Base-by-base conservation (phyloP, 768 basidiomycete species). In the Kwoniella dejecticola region DNA sequence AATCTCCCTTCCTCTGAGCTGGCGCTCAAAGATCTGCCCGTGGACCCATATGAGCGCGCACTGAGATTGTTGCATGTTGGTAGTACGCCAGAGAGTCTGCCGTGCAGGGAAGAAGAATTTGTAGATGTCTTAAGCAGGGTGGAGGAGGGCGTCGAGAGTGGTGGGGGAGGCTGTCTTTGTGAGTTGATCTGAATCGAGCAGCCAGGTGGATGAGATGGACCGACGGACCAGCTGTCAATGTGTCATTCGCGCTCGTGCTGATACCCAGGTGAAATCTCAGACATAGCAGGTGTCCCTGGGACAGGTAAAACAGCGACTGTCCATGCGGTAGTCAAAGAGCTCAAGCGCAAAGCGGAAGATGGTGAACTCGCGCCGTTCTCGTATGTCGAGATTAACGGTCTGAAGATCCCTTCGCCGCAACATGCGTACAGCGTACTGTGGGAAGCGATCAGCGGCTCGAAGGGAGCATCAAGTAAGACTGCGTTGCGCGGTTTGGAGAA, bases 261-360 rank as follows among this genome's bases (percentile, higher is more conserved):
- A n/a, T n/a, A n/a, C n/a, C n/a, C n/a, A n/a, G n/a, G n/a, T n/a
- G n/a, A n/a, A n/a, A n/a, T n/a, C n/a, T n/a, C 55, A 97, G 94
- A 98, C 79, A 96, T 98, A 48, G 93, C 94, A 6, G 95, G 96
- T 8, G 92, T 97, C 6, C 96, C 95, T n/a, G 95, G 96, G 6
- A 98, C 95, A 45, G 77, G 77, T 33, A 78, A 98, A 80, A 99
- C 96, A 0, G 96, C 96, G 0, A 98, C 96, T 0, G 93, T 98
- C 0, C 94, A 97, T 70, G 89, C 89, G 0, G 88, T 96, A 24
- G 85, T 98, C 30, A 84, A 90, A 36, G 90, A 95, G 74, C 82
- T 98, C 11, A 93, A 91, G 73, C 83, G 87, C 38, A 90, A 94
- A 86, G 93, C 93, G 1, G 84, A 89, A 74, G 83, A 85, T 56